A percentile compares a stretch with the other conserved stretches of the same genome.
Evolutionary conservation across 164 flowering plant species (phyloP).

Genomic region (Warburgia ugandensis): DNA sequence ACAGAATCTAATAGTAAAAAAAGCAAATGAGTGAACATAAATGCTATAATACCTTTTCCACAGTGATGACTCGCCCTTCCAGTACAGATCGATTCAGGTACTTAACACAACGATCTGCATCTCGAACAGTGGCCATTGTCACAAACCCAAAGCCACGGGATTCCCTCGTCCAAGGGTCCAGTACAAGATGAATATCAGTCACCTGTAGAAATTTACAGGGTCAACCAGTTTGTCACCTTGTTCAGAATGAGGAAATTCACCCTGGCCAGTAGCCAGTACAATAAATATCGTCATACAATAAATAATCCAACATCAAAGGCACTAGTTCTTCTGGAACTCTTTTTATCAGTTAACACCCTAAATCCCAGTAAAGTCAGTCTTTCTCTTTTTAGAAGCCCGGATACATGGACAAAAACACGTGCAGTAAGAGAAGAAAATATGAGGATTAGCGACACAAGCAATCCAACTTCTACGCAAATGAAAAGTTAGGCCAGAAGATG

Average conservation of each 20-base stretch:
- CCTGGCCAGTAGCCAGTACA: neutral
- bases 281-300: neutral
- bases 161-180: constrained; percentile 91
- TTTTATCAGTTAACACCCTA: neutral
- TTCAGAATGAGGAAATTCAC: neutral
- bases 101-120: constrained; percentile 74
- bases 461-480: too few relatives aligned
- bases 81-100: constrained; percentile 67
- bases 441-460: too few relatives aligned
- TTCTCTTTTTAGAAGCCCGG: neutral
- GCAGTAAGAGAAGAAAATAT: too few relatives aligned
- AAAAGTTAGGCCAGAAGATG: too few relatives aligned
- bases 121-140: constrained; percentile 59
- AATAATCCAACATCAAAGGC: too few relatives aligned
- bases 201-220: constrained; percentile 48
- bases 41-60: constrained; percentile 99
- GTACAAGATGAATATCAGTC: constrained; percentile 74
- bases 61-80: constrained; percentile 81
- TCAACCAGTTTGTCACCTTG: too few relatives aligned
- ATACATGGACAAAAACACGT: neutral
- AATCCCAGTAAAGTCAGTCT: neutral
- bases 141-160: constrained; percentile 97
- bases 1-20: constrained; percentile 20
- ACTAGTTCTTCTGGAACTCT: neutral
- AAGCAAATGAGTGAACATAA: too few relatives aligned